Conservation (phyloP, 2,329 filamentous ascomycete genomes). For the Didymosphaeria variabile region DNA sequence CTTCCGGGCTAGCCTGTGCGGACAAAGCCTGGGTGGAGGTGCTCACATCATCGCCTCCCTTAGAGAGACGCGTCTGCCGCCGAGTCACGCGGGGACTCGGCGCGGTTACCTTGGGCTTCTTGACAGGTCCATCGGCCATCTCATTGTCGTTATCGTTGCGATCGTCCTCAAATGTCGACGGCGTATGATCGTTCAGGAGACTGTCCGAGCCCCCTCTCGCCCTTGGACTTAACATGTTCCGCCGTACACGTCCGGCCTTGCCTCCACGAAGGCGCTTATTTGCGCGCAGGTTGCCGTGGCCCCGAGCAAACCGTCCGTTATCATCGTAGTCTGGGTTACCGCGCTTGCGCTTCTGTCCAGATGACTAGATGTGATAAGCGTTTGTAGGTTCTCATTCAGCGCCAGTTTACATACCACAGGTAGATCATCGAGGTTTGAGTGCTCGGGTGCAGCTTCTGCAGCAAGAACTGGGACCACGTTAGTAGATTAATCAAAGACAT, state of each 20-base stretch:
- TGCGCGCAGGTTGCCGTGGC: background rate
- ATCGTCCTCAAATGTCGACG: background rate
- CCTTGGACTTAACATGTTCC: background rate
- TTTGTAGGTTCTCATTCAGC: background rate
- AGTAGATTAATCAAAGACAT: background rate
- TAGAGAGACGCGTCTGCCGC: slow-evolving; percentile 2
- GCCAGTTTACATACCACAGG: background rate
- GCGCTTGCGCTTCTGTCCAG: slow-evolving; percentile 2
- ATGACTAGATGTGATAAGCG: background rate
- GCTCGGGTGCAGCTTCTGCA: slow-evolving; percentile 1
- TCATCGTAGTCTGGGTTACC: background rate
- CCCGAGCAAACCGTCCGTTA: background rate
- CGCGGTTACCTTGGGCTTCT: background rate
- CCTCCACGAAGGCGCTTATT: slow-evolving; percentile 5
- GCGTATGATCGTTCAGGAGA: background rate
- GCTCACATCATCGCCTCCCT: background rate
- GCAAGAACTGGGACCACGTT: background rate
- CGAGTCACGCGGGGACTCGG: slow-evolving; percentile 3
- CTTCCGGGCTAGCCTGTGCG: background rate
- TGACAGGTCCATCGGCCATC: background rate
- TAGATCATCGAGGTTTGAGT: slow-evolving; percentile 3
- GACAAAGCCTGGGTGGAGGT: background rate
- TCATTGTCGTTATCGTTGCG: background rate
- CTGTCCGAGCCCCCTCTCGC: background rate
- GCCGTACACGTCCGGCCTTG: background rate